Conservation (phyloP, 2,329 filamentous ascomycete species). For the Aspergillus persii region DNA sequence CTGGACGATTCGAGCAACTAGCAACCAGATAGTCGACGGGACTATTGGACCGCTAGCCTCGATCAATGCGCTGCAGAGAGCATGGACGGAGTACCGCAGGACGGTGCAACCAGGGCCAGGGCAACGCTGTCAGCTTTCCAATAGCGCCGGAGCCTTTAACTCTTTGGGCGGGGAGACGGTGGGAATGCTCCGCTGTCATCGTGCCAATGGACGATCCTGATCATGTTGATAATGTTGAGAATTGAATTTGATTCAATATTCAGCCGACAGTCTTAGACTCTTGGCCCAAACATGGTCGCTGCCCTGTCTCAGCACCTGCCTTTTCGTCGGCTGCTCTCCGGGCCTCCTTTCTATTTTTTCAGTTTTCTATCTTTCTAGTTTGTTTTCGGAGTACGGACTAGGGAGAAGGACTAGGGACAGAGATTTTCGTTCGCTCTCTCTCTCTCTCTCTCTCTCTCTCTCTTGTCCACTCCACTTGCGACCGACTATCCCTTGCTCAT, state of each 20-base stretch:
- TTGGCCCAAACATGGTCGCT: neutral
- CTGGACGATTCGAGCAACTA: neutral
- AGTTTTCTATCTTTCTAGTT: no score
- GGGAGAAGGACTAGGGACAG: no score
- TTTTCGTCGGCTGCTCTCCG: no score
- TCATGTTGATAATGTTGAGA: no score
- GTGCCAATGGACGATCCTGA: slow-evolving; percentile 3
- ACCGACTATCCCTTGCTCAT: neutral
- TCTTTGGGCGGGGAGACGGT: slow-evolving; percentile 10
- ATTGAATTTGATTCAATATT: no score
- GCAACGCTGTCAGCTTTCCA: slow-evolving; percentile 20
- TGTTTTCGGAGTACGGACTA: no score
- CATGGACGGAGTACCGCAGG: neutral
- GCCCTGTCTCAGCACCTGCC: neutral
- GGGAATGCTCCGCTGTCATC: slow-evolving; percentile 14
- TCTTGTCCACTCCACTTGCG: neutral
- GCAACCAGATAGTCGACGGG: neutral
- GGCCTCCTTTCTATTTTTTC: no score
- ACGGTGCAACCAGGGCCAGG: neutral
- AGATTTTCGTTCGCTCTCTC: no score
- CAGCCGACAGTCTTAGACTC: neutral
- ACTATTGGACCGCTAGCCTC: slow-evolving; percentile 9
- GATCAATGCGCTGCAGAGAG: slow-evolving; percentile 1
- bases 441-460: neutral
- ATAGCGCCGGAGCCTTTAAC: slow-evolving; percentile 22